phyloP scores from a whole-genome alignment of 352 stramenopile genomes.

The Pythium diclinum region DNA sequence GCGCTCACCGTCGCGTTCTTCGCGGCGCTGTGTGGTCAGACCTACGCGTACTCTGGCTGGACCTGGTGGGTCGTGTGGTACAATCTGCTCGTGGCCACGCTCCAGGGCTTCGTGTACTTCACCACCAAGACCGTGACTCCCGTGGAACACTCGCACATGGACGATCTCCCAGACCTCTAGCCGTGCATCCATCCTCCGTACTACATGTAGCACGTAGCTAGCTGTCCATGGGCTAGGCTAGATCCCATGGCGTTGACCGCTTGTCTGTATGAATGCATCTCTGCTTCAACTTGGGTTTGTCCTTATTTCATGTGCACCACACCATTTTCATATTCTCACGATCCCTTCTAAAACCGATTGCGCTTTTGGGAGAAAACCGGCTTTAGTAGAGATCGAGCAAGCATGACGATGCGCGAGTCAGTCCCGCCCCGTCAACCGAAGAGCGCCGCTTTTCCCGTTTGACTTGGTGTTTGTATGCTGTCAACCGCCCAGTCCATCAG shows the following conservation, averaged over 20 bases:
- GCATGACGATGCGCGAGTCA: conserved; percentile 5
- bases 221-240: background rate
- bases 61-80: conserved; percentile 72
- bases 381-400: background rate
- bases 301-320: background rate
- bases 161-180: conserved; percentile 65
- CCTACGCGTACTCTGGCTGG: conserved; percentile 64
- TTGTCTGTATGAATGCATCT: conserved; percentile 1
- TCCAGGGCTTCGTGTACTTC: conserved; percentile 81
- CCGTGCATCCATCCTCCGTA: background rate
- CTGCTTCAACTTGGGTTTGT: conserved; percentile 1
- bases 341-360: background rate
- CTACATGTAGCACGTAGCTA: background rate
- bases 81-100: conserved; percentile 69
- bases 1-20: conserved; percentile 80
- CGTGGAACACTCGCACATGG: conserved; percentile 48
- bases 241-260: background rate
- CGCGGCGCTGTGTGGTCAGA: conserved; percentile 67
- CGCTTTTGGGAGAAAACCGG: background rate
- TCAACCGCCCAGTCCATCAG: background rate
- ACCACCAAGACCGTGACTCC: conserved; percentile 72
- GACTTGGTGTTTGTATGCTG: conserved; percentile 19
- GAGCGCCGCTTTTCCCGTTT: background rate
- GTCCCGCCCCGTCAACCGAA: conserved; percentile 2
- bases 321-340: background rate